Evolutionary conservation across 2,329 filamentous ascomycete genomes (phyloP).

Genomic region (Mycosphaerella sp.): DNA sequence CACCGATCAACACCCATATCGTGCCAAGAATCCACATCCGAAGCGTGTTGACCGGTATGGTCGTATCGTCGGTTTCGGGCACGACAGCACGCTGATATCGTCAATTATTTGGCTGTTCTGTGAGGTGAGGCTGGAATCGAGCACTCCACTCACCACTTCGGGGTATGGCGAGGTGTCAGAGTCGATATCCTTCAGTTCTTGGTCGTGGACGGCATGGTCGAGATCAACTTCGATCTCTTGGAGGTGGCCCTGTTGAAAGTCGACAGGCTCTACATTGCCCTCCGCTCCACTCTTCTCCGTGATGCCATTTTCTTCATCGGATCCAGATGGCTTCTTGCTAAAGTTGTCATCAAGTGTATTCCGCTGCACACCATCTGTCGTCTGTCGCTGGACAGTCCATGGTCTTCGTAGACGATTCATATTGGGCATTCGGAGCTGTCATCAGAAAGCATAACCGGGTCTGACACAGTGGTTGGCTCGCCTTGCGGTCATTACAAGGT

Average conservation of each 20-base stretch:
- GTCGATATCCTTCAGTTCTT: slow-evolving; percentile 33
- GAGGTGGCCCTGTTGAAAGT: slow-evolving; percentile 25
- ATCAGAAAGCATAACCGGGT: not conserved
- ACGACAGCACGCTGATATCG: slow-evolving; percentile 49
- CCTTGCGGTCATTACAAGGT: not conserved
- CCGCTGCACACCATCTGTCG: slow-evolving; percentile 27
- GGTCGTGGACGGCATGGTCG: slow-evolving; percentile 43
- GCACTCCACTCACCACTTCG: slow-evolving; percentile 36
- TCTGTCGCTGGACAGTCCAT: slow-evolving; percentile 23
- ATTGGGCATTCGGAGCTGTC: not conserved
- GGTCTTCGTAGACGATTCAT: slow-evolving; percentile 28
- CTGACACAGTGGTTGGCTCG: not conserved
- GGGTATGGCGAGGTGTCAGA: slow-evolving; percentile 53
- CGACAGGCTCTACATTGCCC: slow-evolving; percentile 14
- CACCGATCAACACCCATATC: slow-evolving; percentile 41
- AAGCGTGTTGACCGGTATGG: slow-evolving; percentile 59
- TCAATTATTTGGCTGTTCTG: not conserved
- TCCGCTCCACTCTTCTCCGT: slow-evolving; percentile 15
- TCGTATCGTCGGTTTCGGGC: slow-evolving; percentile 55
- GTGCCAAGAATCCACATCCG: slow-evolving; percentile 44
- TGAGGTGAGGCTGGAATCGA: too few relatives aligned
- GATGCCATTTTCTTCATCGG: slow-evolving; percentile 15
- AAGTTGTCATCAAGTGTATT: slow-evolving; percentile 22
- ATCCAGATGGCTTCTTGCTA: slow-evolving; percentile 11
- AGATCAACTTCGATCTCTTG: slow-evolving; percentile 35